These are phyloP conservation scores for Moesziomyces parantarcticus DNA, from an alignment of 1,284 basidiomycete genomes.

Conservation along the genomic window DNA sequence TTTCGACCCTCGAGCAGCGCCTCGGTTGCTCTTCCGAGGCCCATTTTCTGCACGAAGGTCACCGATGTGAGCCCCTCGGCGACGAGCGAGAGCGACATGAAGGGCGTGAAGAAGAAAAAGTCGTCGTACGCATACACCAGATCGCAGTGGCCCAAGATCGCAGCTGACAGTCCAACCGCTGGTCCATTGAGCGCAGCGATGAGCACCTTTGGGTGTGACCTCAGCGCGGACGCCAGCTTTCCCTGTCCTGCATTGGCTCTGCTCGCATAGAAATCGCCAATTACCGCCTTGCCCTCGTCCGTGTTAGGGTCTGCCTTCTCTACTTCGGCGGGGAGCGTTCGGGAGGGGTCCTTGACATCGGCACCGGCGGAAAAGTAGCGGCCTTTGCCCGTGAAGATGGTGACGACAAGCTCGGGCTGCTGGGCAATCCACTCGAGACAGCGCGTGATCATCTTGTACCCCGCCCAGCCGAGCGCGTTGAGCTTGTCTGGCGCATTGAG, in stretches of 20 bases:
- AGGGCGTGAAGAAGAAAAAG: constrained; percentile 56
- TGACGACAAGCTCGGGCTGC: constrained; percentile 44
- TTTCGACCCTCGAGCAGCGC: constrained; percentile 46
- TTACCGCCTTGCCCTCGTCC: constrained; percentile 8
- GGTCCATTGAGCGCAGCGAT: constrained; percentile 58
- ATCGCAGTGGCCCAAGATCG: constrained; percentile 51
- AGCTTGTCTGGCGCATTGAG: constrained; percentile 42
- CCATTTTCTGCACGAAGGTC: constrained; percentile 48
- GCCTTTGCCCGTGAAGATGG: constrained; percentile 51
- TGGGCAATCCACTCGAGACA: constrained; percentile 48
- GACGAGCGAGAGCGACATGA: constrained; percentile 51
- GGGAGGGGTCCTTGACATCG: constrained; percentile 48
- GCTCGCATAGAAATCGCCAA: constrained; percentile 23
- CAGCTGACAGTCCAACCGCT: constrained; percentile 48
- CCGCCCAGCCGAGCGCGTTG: constrained; percentile 40
- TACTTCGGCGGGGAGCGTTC: constrained; percentile 20
- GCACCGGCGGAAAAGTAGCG: constrained; percentile 56
- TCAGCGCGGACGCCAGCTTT: constrained; percentile 27
- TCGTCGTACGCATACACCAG: constrained; percentile 51
- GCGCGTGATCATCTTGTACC: constrained; percentile 33
- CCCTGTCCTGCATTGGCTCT: constrained; percentile 26
- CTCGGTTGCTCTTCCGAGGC: constrained; percentile 50
- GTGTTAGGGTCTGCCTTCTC: constrained; percentile 16
- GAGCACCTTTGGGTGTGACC: constrained; percentile 42
- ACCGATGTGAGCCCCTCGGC: constrained; percentile 46